phyloP scores from a whole-genome alignment of 108 stramenopile species.

The Cyclostephanos tholiformis region DNA sequence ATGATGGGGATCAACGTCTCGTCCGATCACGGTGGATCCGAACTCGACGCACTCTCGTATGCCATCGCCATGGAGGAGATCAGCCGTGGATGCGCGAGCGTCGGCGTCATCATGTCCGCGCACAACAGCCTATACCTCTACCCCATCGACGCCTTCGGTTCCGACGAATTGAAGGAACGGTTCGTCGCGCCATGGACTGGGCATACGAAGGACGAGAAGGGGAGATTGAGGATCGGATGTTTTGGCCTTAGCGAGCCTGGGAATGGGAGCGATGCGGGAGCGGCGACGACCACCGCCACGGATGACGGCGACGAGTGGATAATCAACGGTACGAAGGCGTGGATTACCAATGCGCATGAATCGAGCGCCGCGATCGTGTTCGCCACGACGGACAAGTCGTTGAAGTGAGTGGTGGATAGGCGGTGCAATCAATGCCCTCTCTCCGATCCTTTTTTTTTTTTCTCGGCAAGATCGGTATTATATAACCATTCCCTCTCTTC shows the following conservation, averaged over 20 bases:
- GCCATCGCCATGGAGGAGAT: slow-evolving; percentile 99
- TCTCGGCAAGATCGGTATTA: background rate
- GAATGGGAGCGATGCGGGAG: slow-evolving; percentile 93
- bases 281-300: slow-evolving; percentile 91
- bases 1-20: slow-evolving; percentile 94
- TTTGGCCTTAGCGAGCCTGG: slow-evolving; percentile 93
- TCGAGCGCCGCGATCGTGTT: slow-evolving; percentile 92
- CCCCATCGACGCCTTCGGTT: slow-evolving; percentile 92
- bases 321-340: slow-evolving; percentile 98
- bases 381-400: slow-evolving; percentile 95
- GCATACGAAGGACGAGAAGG: slow-evolving; percentile 46
- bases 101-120: slow-evolving; percentile 96
- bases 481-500: background rate
- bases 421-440: too few relatives aligned
- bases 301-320: slow-evolving; percentile 89
- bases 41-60: slow-evolving; percentile 93
- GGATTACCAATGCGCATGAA: slow-evolving; percentile 98
- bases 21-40: slow-evolving; percentile 82
- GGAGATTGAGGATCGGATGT: slow-evolving; percentile 72
- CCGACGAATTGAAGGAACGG: slow-evolving; percentile 82
- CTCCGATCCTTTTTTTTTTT: background rate
- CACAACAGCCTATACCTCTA: slow-evolving; percentile 95
- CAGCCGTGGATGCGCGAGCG: slow-evolving; percentile 92
- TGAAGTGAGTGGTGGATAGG: slow-evolving; percentile 87
- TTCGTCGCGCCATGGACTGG: slow-evolving; percentile 73